Evolutionary conservation across 805 yeast genomes (phyloP).

Genomic region (Naumovozyma baii): DNA sequence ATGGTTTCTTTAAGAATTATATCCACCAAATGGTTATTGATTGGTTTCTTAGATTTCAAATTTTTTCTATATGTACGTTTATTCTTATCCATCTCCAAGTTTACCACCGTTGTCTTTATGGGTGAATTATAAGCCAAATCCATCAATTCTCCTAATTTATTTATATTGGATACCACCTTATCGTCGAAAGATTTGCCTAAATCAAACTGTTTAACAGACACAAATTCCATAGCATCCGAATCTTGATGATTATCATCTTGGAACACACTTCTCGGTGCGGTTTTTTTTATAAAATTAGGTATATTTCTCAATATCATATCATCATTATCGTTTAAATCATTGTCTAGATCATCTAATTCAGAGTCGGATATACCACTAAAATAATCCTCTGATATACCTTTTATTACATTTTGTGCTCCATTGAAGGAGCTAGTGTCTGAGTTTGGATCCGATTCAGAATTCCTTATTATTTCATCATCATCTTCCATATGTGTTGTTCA

Average conservation of each 20-base stretch:
- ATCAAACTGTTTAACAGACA: slow-evolving; percentile 12
- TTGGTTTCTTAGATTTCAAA: slow-evolving; percentile 1
- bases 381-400: neutral
- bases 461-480: neutral
- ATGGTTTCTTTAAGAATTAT: slow-evolving; percentile 13
- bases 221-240: neutral
- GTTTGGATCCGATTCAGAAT: slow-evolving; percentile 4
- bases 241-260: slow-evolving; percentile 1
- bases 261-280: neutral
- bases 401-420: neutral
- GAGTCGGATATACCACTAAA: neutral
- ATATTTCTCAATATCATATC: slow-evolving; percentile 1
- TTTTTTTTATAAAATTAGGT: neutral
- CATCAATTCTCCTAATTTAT: slow-evolving; percentile 1
- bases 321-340: neutral
- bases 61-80: neutral
- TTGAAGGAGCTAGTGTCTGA: neutral
- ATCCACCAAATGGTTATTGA: slow-evolving; percentile 11
- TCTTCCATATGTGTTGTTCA: too few relatives aligned
- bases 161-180: slow-evolving; percentile 2
- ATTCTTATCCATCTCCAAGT: neutral
- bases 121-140: slow-evolving; percentile 3
- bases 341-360: neutral
- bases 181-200: slow-evolving; percentile 17
- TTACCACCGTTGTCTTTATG: neutral